Percentiles rank a stretch among this genome's conserved stretches.
phyloP scores from a whole-genome alignment of 73 alveolate genomes.

The Paramecium bursaria region DNA sequence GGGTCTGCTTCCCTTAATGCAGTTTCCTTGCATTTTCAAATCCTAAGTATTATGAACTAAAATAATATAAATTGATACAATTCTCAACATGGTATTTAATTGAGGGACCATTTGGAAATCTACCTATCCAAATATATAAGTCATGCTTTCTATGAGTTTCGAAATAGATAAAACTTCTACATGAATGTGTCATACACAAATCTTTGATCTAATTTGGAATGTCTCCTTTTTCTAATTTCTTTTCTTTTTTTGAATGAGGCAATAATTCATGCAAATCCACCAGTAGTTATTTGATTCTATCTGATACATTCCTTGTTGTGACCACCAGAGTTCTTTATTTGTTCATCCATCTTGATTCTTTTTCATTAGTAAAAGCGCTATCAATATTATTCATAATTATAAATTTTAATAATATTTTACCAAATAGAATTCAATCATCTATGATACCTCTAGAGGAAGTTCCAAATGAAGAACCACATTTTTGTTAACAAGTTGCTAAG shows the following conservation, averaged over 20 bases:
- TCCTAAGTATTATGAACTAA: constrained; percentile 90
- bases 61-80: constrained; percentile 33
- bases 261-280: constrained; percentile 87
- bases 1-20: constrained; percentile 96
- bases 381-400: constrained; percentile 65
- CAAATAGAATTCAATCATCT: too few species aligned
- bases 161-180: constrained; percentile 92
- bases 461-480: too few species aligned
- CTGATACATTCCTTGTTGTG: constrained; percentile 91
- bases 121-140: constrained; percentile 92
- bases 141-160: constrained; percentile 93
- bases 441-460: too few species aligned
- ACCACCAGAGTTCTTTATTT: constrained; percentile 91
- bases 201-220: constrained; percentile 88
- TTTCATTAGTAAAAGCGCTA: constrained; percentile 69
- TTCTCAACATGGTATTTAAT: constrained; percentile 90
- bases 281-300: constrained; percentile 85
- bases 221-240: constrained; percentile 92
- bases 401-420: too few species aligned
- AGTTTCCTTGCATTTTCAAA: constrained; percentile 96
- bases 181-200: constrained; percentile 89
- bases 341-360: constrained; percentile 88
- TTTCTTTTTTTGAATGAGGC: constrained; percentile 97
- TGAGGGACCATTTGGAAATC: constrained; percentile 97
- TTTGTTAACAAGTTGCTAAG: too few species aligned